phyloP scores from a whole-genome alignment of 805 yeast species.

The Tetrapisispora phaffii region DNA sequence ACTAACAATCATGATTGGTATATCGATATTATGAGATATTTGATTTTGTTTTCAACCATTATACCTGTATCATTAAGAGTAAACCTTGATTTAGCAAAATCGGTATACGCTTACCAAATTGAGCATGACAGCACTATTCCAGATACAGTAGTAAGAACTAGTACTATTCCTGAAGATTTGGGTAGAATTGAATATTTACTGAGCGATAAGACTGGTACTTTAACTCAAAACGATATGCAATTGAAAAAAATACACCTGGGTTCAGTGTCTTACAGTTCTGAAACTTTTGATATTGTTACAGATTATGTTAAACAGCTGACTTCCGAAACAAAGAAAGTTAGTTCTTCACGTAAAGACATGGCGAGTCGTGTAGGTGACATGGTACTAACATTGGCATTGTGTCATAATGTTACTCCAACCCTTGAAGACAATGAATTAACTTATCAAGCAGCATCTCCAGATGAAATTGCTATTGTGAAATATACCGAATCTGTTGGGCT shows the following conservation, averaged over 20 bases:
- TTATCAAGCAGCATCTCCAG: constrained; percentile 98
- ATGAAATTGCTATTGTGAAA: constrained; percentile 92
- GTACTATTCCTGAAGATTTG: constrained; percentile 95
- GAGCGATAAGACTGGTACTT: constrained; percentile 93
- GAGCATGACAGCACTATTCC: constrained; percentile 77
- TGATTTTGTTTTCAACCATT: constrained; percentile 86
- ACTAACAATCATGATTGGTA: constrained; percentile 68
- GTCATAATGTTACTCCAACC: constrained; percentile 96
- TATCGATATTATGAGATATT: constrained; percentile 78
- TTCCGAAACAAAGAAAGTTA: constrained; percentile 9
- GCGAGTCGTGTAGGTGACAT: constrained; percentile 71
- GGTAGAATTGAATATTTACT: constrained; percentile 90
- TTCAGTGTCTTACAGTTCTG: constrained; percentile 83
- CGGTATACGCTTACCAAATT: constrained; percentile 91
- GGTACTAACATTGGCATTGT: constrained; percentile 74
- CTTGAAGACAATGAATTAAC: constrained; percentile 64
- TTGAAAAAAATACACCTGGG: constrained; percentile 89
- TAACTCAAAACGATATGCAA: constrained; percentile 97
- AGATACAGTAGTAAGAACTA: constrained; percentile 87
- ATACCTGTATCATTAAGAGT: constrained; percentile 94
- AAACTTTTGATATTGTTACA: constrained; percentile 79
- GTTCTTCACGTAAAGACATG: constrained; percentile 52
- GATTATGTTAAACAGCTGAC: constrained; percentile 44
- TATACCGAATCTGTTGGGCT: constrained; percentile 84
- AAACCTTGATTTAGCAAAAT: constrained; percentile 87